Percentiles rank a stretch among this genome's conserved stretches.
phyloP scores from a whole-genome alignment of 306 rosid species.

The Trifolium fragiferum region DNA sequence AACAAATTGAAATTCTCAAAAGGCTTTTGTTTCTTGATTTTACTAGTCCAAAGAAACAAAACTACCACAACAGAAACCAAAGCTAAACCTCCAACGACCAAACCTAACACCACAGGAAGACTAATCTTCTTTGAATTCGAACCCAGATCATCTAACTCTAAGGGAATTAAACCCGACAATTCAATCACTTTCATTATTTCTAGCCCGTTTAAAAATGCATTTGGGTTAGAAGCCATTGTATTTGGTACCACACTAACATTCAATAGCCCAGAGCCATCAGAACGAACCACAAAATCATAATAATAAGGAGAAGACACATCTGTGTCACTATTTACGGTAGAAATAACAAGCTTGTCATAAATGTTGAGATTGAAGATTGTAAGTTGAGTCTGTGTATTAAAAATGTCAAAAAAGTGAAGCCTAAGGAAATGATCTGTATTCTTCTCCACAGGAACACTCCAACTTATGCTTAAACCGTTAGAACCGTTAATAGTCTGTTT shows the following conservation, averaged over 20 bases:
- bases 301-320: neutral
- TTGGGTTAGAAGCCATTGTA: fast-evolving
- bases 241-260: conserved; percentile 1
- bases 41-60: too few relatives aligned
- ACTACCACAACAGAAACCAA: too few relatives aligned
- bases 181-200: too few relatives aligned
- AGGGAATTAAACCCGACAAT: too few relatives aligned
- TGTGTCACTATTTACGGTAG: too few relatives aligned
- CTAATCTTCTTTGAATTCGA: neutral
- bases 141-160: too few relatives aligned
- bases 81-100: too few relatives aligned
- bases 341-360: too few relatives aligned
- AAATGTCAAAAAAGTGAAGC: conserved; percentile 50
- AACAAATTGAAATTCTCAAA: too few relatives aligned
- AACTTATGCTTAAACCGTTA: neutral
- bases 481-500: neutral
- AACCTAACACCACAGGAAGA: too few relatives aligned
- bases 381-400: fast-evolving
- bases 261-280: conserved; percentile 37
- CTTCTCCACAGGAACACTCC: conserved; percentile 45
- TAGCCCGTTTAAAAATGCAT: conserved; percentile 7
- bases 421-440: conserved; percentile 40
- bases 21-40: too few relatives aligned
- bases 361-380: neutral
- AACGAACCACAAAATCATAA: conserved; percentile 47